Conservation (phyloP, 1,284 basidiomycete species). For the Xerocomus nothofagi region DNA sequence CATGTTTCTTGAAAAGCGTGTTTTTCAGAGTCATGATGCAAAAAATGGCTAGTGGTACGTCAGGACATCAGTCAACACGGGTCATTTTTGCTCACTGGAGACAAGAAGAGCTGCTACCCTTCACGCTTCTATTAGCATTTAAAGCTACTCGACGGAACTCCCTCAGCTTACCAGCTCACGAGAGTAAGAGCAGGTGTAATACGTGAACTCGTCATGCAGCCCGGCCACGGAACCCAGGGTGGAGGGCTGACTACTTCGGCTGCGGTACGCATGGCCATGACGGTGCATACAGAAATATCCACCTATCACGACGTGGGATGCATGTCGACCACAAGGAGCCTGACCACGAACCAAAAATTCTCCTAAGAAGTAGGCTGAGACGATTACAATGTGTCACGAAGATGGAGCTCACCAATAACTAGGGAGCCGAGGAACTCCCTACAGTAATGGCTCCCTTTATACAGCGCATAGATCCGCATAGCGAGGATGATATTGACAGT, state of each 20-base stretch:
- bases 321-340: neutral
- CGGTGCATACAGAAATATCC: conserved; percentile 15
- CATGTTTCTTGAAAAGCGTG: neutral
- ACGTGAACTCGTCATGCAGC: conserved; percentile 14
- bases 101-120: conserved; percentile 18
- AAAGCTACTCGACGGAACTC: neutral
- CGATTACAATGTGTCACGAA: neutral
- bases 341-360: conserved; percentile 17
- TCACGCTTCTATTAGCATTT: neutral
- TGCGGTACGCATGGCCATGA: conserved; percentile 20
- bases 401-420: conserved; percentile 16
- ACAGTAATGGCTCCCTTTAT: conserved; percentile 1
- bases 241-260: conserved; percentile 19
- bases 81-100: conserved; percentile 14
- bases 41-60: conserved; percentile 16
- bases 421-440: conserved; percentile 13
- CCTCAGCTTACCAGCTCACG: conserved; percentile 17
- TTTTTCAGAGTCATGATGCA: conserved; percentile 19
- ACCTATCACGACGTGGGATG: conserved; percentile 9
- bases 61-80: neutral
- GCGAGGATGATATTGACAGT: conserved; percentile 24
- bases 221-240: conserved; percentile 16
- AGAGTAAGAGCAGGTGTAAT: conserved; percentile 21
- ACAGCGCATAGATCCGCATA: conserved; percentile 18
- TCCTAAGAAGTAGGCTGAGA: conserved; percentile 3